Evolutionary conservation across 805 yeast species (phyloP).

Genomic region (Candida andamanensis): DNA sequence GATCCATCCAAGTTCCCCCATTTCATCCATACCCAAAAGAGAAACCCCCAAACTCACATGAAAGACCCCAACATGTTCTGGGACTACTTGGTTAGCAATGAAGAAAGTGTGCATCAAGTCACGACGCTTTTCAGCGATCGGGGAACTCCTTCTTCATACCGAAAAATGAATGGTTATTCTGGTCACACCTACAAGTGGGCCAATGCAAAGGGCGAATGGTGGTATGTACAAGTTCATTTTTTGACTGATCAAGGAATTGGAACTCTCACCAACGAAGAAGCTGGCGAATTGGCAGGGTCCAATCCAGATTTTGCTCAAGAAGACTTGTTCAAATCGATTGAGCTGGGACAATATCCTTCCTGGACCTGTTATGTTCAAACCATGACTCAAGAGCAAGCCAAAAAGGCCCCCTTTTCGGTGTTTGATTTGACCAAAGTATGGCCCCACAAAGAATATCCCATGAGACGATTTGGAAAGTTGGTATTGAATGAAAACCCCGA

Average conservation of each 20-base stretch:
- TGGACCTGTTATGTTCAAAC: conserved; percentile 86
- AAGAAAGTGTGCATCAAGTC: conserved; percentile 72
- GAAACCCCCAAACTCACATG: conserved; percentile 76
- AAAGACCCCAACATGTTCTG: conserved; percentile 80
- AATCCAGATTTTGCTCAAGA: conserved; percentile 81
- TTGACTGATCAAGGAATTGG: conserved; percentile 58
- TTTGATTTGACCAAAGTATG: conserved; percentile 90
- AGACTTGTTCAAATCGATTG: conserved; percentile 76
- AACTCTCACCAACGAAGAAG: conserved; percentile 57
- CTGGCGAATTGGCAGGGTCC: conserved; percentile 60
- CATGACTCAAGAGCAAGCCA: conserved; percentile 80
- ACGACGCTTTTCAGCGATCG: conserved; percentile 71
- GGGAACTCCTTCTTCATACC: conserved; percentile 72
- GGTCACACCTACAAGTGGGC: conserved; percentile 84
- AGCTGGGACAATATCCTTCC: conserved; percentile 69
- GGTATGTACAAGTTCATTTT: conserved; percentile 74
- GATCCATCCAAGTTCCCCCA: conserved; percentile 85
- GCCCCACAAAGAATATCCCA: conserved; percentile 84
- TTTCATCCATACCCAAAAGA: conserved; percentile 84
- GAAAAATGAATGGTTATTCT: conserved; percentile 81
- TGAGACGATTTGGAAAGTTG: conserved; percentile 79
- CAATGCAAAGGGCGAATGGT: conserved; percentile 70
- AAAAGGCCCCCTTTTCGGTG: conserved; percentile 70
- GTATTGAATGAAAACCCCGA: conserved; percentile 77
- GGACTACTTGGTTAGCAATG: conserved; percentile 74